Evolutionary conservation across 164 flowering plant species (phyloP).

Genomic region (Umbellularia californica): DNA sequence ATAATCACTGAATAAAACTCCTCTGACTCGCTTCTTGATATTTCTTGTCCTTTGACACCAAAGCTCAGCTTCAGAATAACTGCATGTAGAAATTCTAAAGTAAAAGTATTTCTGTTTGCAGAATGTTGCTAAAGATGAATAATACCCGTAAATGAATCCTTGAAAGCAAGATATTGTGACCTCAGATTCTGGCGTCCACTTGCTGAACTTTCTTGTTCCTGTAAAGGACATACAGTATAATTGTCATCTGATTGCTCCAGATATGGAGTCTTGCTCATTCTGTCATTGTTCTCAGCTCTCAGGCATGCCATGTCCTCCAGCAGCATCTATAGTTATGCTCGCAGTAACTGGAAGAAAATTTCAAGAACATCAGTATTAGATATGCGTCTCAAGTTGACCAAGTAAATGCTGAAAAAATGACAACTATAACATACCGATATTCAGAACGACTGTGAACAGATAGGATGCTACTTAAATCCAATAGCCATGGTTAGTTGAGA

Average conservation of each 20-base stretch:
- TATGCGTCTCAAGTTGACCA: not conserved
- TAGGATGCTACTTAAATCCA: not conserved
- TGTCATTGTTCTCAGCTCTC: not conserved
- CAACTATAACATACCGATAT: not conserved
- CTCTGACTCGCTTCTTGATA: slow-evolving; percentile 9
- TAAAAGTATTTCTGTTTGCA: not conserved
- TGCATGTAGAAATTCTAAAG: not conserved
- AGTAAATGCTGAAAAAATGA: not conserved
- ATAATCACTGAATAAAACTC: slow-evolving; percentile 17
- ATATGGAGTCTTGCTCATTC: not conserved
- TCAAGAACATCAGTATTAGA: not conserved
- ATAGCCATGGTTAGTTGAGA: not conserved
- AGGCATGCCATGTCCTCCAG: not conserved
- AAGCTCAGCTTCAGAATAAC: not conserved
- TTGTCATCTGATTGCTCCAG: not conserved
- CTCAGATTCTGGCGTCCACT: slow-evolving; percentile 6
- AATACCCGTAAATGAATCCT: slow-evolving; percentile 14
- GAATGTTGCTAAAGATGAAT: not conserved
- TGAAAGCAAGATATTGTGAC: slow-evolving; percentile 16
- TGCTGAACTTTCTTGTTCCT: slow-evolving; percentile 1
- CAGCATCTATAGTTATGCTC: not conserved
- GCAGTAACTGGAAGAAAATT: not conserved
- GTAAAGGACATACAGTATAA: not conserved
- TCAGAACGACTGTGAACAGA: not conserved
- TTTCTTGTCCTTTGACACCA: slow-evolving; percentile 7